Base-by-base conservation (phyloP, 306 rosid genomes). In the Biancaea sappan region DNA sequence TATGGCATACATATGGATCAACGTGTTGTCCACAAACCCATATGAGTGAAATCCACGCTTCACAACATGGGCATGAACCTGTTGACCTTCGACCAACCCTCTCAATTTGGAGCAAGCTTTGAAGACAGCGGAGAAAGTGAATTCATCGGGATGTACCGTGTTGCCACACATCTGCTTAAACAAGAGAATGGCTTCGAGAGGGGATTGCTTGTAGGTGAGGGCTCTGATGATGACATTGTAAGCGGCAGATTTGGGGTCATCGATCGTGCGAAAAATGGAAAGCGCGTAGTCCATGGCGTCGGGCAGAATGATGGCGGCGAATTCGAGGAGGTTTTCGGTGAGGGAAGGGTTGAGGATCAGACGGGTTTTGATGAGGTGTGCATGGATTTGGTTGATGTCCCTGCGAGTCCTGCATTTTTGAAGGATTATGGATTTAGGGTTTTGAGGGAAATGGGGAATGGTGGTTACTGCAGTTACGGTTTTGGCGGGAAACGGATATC, bases 301-400 rank as follows among this genome's bases (percentile, higher is more conserved):
- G 57, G 89, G 90, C 28, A 89, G 81, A 38, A 86, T 60, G 28
- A 88, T 46, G 12, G 91, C 88, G 21, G 93, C 84, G 32, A 88
- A 82, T 51, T 89, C 91, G 14, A 89, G 91, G 77, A 86, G 77
- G 78, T 75, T 81, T 65, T 80, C 86, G 34, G 80, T 18, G 69
- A 86, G 11, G 22, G 72, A 10, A 61, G 87, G 90, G 83, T 69
- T 58, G 76, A 63, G 85, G 81, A 87, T 61, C 73, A 83, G 90
- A 51, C 85, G 82, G 61, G 91, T 84, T 80, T 85, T 85, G 82
- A 87, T 69, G 69, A 89, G 91, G 62, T 83, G 86, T 29, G 92
- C 91, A 52, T 89, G 95, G 66, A 89, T 53, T 81, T 89, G 90
- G 65, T 50, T 73, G 57, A 89, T 86, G 56, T 87, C 90, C 77